Conservation (phyloP, 768 basidiomycete genomes). For the Amanita polypyramis region DNA sequence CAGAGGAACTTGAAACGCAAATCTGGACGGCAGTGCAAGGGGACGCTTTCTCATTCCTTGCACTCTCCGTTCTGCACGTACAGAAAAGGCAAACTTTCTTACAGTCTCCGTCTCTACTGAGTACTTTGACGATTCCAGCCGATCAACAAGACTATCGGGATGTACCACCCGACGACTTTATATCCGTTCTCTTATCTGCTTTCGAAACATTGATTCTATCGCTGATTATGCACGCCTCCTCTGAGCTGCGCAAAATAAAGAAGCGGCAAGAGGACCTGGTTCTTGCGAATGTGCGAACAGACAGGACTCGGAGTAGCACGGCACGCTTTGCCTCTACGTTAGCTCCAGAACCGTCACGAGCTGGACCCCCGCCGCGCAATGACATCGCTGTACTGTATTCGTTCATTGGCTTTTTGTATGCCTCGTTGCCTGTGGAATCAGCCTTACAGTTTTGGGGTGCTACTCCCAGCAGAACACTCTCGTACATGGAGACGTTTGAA, state of each 20-base stretch:
- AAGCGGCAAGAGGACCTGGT: slow-evolving; percentile 82
- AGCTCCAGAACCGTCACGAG: slow-evolving; percentile 29
- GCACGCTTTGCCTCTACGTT: slow-evolving; percentile 32
- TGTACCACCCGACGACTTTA: slow-evolving; percentile 41
- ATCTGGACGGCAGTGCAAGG: slow-evolving; percentile 79
- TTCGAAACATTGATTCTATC: slow-evolving; percentile 68
- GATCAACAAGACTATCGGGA: slow-evolving; percentile 38
- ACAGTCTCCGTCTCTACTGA: slow-evolving; percentile 25
- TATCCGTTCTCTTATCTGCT: slow-evolving; percentile 39
- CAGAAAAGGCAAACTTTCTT: slow-evolving; percentile 30
- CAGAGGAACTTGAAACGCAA: slow-evolving; percentile 72
- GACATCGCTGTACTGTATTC: slow-evolving; percentile 80
- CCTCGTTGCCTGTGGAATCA: slow-evolving; percentile 59
- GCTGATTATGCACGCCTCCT: slow-evolving; percentile 66
- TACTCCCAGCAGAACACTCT: slow-evolving; percentile 31
- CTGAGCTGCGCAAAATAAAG: slow-evolving; percentile 78
- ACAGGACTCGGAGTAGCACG: slow-evolving; percentile 45
- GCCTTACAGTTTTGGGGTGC: slow-evolving; percentile 85
- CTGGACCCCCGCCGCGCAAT: slow-evolving; percentile 47
- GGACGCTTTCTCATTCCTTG: slow-evolving; percentile 69
- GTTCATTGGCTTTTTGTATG: slow-evolving; percentile 75
- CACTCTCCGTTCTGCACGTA: slow-evolving; percentile 46
- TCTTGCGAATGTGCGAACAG: slow-evolving; percentile 54
- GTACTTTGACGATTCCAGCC: slow-evolving; percentile 20
- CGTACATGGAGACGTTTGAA: slow-evolving; percentile 53